Conservation (phyloP, 2,329 filamentous ascomycete genomes). For the Didymella segeticola region DNA sequence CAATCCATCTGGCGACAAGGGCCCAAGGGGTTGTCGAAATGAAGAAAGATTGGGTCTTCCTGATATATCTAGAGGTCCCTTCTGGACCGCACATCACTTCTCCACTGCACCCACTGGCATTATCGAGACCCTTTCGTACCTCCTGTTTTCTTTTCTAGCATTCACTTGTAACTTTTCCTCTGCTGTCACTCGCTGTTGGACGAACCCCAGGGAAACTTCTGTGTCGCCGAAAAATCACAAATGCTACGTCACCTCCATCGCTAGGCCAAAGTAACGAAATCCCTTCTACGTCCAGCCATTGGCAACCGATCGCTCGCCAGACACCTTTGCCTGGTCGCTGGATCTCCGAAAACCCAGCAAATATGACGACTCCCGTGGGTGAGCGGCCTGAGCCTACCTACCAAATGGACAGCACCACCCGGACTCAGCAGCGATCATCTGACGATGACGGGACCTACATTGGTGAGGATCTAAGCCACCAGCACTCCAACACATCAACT, state of each 20-base stretch:
- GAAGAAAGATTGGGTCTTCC: slow-evolving; percentile 4
- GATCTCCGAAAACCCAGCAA: slow-evolving; percentile 15
- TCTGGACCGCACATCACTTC: slow-evolving; percentile 16
- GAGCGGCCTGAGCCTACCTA: slow-evolving; percentile 48
- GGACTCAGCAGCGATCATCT: slow-evolving; percentile 40
- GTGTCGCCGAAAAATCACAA: slow-evolving; percentile 4
- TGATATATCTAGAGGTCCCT: slow-evolving; percentile 9
- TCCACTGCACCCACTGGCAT: slow-evolving; percentile 10
- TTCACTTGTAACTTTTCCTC: neutral
- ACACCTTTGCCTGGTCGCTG: slow-evolving; percentile 7
- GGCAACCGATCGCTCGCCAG: neutral
- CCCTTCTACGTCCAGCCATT: neutral
- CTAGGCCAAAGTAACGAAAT: slow-evolving; percentile 1
- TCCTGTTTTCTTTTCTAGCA: neutral
- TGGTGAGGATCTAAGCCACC: slow-evolving; percentile 45
- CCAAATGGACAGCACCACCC: slow-evolving; percentile 39
- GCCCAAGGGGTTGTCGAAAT: slow-evolving; percentile 13
- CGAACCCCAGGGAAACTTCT: neutral
- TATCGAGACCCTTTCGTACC: neutral
- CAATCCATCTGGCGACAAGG: slow-evolving; percentile 14
- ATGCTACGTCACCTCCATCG: slow-evolving; percentile 10
- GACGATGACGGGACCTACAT: slow-evolving; percentile 49
- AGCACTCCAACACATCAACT: slow-evolving; percentile 29
- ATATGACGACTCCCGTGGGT: slow-evolving; percentile 45
- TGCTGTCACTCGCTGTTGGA: slow-evolving; percentile 4